A percentile compares a stretch with the other conserved stretches of the same genome.
These are phyloP conservation scores for Trametes meyenii DNA, from an alignment of 768 basidiomycete genomes.

Conservation along the genomic window DNA sequence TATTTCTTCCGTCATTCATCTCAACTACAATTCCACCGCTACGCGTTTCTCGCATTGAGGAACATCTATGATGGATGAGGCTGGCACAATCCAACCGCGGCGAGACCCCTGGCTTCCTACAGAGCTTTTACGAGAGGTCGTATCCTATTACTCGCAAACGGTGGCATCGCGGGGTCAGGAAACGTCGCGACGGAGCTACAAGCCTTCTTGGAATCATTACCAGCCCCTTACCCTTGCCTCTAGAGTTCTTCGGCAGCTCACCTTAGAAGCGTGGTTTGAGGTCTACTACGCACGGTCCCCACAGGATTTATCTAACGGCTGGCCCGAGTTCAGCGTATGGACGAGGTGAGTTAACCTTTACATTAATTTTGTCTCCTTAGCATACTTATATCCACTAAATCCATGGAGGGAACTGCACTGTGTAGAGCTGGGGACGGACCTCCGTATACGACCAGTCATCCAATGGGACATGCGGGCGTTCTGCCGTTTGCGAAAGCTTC, in stretches of 20 bases:
- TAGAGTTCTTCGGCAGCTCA: constrained; percentile 9
- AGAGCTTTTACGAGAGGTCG: constrained; percentile 20
- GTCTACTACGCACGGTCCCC: constrained; percentile 14
- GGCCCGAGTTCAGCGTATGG: constrained; percentile 13
- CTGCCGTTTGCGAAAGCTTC: constrained; percentile 18
- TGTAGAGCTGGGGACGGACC: constrained; percentile 12
- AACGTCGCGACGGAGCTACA: constrained; percentile 8
- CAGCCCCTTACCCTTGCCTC: constrained; percentile 15
- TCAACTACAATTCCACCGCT: not conserved
- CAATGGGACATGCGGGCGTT: constrained; percentile 17
- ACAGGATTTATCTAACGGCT: constrained; percentile 8
- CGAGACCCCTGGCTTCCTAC: constrained; percentile 7
- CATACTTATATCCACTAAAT: no score
- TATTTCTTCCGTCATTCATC: not conserved
- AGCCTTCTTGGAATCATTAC: constrained; percentile 19
- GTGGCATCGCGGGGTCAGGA: not conserved
- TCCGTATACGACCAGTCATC: not conserved
- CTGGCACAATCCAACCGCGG: no score
- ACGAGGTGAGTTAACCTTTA: constrained; percentile 10
- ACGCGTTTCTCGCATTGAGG: no score
- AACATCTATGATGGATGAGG: no score
- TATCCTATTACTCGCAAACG: constrained; percentile 2
- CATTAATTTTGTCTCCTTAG: not conserved
- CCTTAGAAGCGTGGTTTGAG: constrained; percentile 25
- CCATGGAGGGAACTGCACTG: constrained; percentile 19